Evolutionary conservation across 257 asterid genomes (phyloP).

Genomic region (Datura wrightii): DNA sequence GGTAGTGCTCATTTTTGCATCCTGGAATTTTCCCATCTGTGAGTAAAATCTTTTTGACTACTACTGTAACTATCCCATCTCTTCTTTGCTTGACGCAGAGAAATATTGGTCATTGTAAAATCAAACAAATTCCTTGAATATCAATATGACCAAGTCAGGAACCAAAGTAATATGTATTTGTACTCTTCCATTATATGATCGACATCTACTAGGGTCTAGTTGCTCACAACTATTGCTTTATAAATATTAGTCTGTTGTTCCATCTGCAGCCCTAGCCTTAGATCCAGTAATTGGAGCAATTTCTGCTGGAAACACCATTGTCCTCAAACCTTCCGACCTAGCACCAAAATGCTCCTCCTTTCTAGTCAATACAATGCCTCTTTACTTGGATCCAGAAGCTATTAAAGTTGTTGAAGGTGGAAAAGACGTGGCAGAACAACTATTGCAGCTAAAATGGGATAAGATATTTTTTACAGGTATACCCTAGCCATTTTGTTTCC

Average conservation of each 20-base stretch:
- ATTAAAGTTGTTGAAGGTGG: conserved; percentile 82
- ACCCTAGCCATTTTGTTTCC: neutral
- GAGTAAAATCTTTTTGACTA: conserved; percentile 42
- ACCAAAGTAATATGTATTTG: neutral
- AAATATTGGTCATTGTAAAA: neutral
- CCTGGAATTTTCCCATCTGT: conserved; percentile 93
- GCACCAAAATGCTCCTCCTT: conserved; percentile 82
- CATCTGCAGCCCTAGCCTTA: conserved; percentile 66
- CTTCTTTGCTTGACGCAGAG: neutral
- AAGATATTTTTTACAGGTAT: conserved; percentile 94
- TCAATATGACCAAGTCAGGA: neutral
- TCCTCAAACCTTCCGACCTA: conserved; percentile 80
- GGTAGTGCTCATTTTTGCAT: conserved; percentile 73
- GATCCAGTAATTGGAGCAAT: conserved; percentile 90
- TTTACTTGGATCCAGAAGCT: conserved; percentile 76
- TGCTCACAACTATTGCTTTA: conserved; percentile 18
- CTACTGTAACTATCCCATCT: neutral
- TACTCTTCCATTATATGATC: neutral
- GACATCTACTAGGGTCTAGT: neutral
- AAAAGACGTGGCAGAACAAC: conserved; percentile 55
- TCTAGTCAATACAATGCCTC: conserved; percentile 60
- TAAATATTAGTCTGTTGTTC: conserved; percentile 17
- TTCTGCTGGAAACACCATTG: conserved; percentile 82
- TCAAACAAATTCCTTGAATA: neutral
- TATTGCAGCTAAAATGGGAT: conserved; percentile 80